Base-by-base conservation (phyloP, 1,139 yeast species). In the Candida frijolesensis region DNA sequence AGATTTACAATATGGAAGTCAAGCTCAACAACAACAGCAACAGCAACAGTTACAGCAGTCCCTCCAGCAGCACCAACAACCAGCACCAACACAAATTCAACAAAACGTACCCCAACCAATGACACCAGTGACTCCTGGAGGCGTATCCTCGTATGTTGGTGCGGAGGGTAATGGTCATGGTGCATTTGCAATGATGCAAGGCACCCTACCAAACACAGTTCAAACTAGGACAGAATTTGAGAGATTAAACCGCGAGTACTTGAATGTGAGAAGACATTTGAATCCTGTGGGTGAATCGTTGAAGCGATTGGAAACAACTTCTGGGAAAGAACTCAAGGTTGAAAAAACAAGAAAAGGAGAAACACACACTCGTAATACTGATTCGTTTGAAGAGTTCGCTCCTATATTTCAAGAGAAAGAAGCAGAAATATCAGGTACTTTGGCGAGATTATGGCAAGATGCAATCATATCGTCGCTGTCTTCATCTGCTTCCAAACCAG, bases 221-320 rank as follows among this genome's bases (percentile, higher is more conserved):
- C 91, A 84, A 54, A 79, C 84, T 15, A 76, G 91, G 55, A 80
- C 89, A 11, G 96, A 87, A 60, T 87, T 83, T 63, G 96, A 89
- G 62, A 74, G 90, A 53, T 77, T 87, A 43, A 82, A 90, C 19
- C 73, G 91, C 54, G 96, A 89, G 60, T 87, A 84, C 58, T 71
- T 84, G 49, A 87, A 83, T 57, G 86, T 87, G 0, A 71, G 91
- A 57, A 74, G 95, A 54, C 82, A 85, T 63, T 70, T 73, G 38
- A 87, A 87, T 54, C 96, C 96, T 0, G 70, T 87, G 3, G 80
- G 81, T 1, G 88, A 83, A 49, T 78, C 89, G 10, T 67, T 88
- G 41, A 73, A 76, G 43, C 69, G 94, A 55, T 60, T 74, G 19
- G 69, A 66, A 34, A 64, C 63, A 40, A 59, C 54, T 35, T 52